Evolutionary conservation across 371 early-diverging fungal species (phyloP).

Genomic region (Blastocladiella emersonii): DNA sequence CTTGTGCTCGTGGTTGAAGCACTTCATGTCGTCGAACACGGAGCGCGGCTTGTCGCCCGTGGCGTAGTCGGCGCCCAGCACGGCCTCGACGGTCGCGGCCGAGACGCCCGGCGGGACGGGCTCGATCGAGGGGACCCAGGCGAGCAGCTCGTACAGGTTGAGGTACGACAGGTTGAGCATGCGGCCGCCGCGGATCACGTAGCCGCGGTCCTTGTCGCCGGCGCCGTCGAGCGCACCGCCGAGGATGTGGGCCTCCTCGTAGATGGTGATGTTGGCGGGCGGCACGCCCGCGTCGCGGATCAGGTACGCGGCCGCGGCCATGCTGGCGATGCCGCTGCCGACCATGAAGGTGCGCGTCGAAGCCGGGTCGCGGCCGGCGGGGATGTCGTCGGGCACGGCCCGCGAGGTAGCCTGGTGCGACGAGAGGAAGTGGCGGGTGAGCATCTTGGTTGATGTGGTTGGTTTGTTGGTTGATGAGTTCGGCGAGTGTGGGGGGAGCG

Average conservation of each 20-base stretch:
- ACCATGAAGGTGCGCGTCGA: slow-evolving; percentile 10
- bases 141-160: slow-evolving; percentile 11
- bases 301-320: slow-evolving; percentile 13
- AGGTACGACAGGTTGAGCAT: slow-evolving; percentile 9
- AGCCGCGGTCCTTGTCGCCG: slow-evolving; percentile 6
- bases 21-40: slow-evolving; percentile 12
- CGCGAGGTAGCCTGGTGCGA: no score
- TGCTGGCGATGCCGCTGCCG: slow-evolving; percentile 14
- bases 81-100: not conserved
- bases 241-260: slow-evolving; percentile 8
- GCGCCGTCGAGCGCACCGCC: slow-evolving; percentile 14
- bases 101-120: not conserved
- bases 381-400: no score
- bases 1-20: slow-evolving; percentile 7
- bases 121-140: slow-evolving; percentile 9
- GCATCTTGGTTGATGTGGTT: no score
- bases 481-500: no score
- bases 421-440: no score
- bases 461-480: no score
- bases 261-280: slow-evolving; percentile 10
- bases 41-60: slow-evolving; percentile 16
- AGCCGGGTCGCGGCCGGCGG: not conserved
- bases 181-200: slow-evolving; percentile 13
- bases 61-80: not conserved
- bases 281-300: slow-evolving; percentile 12